Evolutionary conservation across 495 filamentous ascomycete species (phyloP).

Genomic region (Collariella sp.): DNA sequence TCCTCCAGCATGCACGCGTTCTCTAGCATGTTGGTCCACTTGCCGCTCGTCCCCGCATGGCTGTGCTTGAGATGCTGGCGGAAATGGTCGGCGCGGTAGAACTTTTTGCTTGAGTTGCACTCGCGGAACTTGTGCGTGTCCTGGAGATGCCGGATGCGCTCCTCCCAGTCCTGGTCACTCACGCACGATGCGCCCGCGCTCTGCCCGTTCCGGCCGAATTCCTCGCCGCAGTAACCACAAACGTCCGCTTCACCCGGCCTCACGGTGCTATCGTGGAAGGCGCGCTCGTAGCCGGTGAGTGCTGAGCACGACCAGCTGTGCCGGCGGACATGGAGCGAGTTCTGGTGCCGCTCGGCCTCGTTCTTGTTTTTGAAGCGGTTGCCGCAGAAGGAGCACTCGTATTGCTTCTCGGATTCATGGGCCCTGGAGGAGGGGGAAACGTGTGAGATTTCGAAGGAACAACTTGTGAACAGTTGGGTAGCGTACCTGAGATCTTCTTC

Average conservation of each 20-base stretch:
- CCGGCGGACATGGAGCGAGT: slow-evolving; percentile 87
- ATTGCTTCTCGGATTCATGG: slow-evolving; percentile 93
- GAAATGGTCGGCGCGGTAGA: slow-evolving; percentile 96
- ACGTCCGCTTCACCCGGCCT: slow-evolving; percentile 58
- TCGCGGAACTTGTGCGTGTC: slow-evolving; percentile 93
- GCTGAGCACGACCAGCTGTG: slow-evolving; percentile 97
- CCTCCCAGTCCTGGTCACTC: slow-evolving; percentile 69
- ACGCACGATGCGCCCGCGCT: slow-evolving; percentile 15
- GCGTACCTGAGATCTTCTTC: slow-evolving; percentile 77
- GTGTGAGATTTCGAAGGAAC: neutral
- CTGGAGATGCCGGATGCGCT: slow-evolving; percentile 75
- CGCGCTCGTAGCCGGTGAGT: slow-evolving; percentile 63
- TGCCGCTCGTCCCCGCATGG: slow-evolving; percentile 91
- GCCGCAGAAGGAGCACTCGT: slow-evolving; percentile 80
- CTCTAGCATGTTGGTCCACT: slow-evolving; percentile 98
- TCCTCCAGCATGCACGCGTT: slow-evolving; percentile 97
- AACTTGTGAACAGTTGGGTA: neutral
- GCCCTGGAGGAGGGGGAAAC: slow-evolving; percentile 24
- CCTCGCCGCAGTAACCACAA: slow-evolving; percentile 93
- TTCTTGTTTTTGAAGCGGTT: slow-evolving; percentile 99
- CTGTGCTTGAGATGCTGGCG: slow-evolving; percentile 97
- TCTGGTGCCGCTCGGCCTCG: slow-evolving; percentile 95
- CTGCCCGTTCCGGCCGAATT: slow-evolving; percentile 63
- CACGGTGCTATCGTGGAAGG: slow-evolving; percentile 71
- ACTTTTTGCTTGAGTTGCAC: slow-evolving; percentile 97